phyloP scores from a whole-genome alignment of 2,329 filamentous ascomycete species.

The Ceratocystis colombiana region DNA sequence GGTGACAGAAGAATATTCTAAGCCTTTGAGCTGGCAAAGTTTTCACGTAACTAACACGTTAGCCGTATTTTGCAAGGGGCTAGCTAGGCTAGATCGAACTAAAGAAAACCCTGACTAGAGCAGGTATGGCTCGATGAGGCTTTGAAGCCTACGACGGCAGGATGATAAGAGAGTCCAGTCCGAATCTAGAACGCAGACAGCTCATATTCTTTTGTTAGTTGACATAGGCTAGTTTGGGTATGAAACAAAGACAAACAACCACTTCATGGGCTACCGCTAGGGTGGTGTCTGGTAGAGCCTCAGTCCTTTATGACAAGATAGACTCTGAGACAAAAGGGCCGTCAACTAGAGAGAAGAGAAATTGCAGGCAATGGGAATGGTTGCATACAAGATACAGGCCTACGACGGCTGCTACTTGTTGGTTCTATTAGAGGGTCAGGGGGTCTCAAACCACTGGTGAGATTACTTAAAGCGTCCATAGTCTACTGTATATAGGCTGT shows the following conservation, averaged over 20 bases:
- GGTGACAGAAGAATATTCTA: neutral
- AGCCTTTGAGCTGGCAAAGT: neutral
- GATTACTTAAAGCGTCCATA: neutral
- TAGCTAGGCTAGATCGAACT: neutral
- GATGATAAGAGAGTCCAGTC: neutral
- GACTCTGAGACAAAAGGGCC: neutral
- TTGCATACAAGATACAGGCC: neutral
- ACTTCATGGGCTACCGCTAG: neutral
- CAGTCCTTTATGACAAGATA: neutral
- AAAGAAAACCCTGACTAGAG: neutral
- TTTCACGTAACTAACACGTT: neutral
- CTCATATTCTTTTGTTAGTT: neutral
- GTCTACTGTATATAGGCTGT: neutral
- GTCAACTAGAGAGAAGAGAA: neutral
- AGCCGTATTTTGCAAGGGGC: neutral
- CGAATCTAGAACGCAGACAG: neutral
- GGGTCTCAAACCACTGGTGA: neutral
- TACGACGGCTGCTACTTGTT: neutral
- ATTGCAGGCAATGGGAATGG: neutral
- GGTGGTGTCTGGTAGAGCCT: neutral
- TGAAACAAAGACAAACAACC: neutral
- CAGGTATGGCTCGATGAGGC: neutral
- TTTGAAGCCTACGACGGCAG: neutral
- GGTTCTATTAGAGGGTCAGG: neutral
- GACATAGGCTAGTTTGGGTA: neutral